Evolutionary conservation across 345 rosid genomes (phyloP).

Genomic region (Combretum micranthum): DNA sequence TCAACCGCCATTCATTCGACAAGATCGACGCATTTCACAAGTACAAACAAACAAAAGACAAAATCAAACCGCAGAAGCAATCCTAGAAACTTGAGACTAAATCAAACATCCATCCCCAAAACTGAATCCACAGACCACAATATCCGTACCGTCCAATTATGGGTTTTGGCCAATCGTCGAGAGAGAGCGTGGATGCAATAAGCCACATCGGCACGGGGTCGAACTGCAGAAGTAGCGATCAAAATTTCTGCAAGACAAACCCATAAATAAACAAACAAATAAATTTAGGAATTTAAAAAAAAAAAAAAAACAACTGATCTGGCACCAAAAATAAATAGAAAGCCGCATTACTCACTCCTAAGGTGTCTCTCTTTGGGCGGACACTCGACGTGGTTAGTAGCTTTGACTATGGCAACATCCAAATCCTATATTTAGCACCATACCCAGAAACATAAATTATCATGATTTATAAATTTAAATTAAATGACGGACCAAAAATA

Average conservation of each 20-base stretch:
- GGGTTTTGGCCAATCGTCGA: constrained; percentile 75
- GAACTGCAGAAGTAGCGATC: constrained; percentile 61
- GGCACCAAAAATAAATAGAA: neutral
- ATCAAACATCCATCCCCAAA: neutral
- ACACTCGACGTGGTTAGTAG: constrained; percentile 95
- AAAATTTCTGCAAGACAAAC: constrained; percentile 46
- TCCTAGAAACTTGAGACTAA: neutral
- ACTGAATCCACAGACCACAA: neutral
- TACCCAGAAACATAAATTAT: neutral
- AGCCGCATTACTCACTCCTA: constrained; percentile 44
- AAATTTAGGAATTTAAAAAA: too few relatives aligned
- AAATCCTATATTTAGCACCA: constrained; percentile 52
- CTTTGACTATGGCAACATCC: constrained; percentile 97
- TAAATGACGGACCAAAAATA: constrained; percentile 2
- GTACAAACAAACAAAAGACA: too few relatives aligned
- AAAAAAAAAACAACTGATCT: neutral
- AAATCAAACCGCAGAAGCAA: neutral
- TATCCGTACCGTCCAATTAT: constrained; percentile 72
- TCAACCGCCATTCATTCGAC: too few relatives aligned
- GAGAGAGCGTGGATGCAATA: constrained; percentile 82
- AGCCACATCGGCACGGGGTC: constrained; percentile 91
- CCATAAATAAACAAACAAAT: neutral
- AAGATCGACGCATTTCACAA: too few relatives aligned
- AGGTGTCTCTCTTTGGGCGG: constrained; percentile 97
- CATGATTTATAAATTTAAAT: neutral